phyloP scores from a whole-genome alignment of 2,329 filamentous ascomycete species.

The Paecilomyces formosus region DNA sequence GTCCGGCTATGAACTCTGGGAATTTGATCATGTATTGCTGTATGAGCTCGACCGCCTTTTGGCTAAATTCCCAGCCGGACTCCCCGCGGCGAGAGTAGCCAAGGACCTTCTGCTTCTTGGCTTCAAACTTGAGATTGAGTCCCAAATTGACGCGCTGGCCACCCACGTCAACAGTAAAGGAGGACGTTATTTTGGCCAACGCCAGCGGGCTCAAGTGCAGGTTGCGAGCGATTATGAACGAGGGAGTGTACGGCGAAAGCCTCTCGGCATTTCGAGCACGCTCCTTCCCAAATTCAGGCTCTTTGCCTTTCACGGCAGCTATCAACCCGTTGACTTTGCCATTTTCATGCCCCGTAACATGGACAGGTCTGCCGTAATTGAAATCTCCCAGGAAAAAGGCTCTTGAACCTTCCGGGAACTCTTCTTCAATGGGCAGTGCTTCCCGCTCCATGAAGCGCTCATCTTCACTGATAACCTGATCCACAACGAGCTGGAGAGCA shows the following conservation, averaged over 20 bases:
- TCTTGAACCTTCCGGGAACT: slow-evolving; percentile 74
- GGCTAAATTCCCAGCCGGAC: slow-evolving; percentile 93
- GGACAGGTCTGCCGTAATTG: slow-evolving; percentile 83
- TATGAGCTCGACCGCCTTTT: slow-evolving; percentile 71
- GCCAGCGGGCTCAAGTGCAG: slow-evolving; percentile 77
- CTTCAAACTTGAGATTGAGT: slow-evolving; percentile 94
- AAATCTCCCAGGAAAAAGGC: slow-evolving; percentile 94
- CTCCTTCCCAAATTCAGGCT: slow-evolving; percentile 71
- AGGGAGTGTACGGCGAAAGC: slow-evolving; percentile 70
- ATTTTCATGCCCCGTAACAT: slow-evolving; percentile 65
- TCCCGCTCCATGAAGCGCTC: slow-evolving; percentile 85
- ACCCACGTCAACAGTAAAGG: slow-evolving; percentile 77
- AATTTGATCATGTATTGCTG: slow-evolving; percentile 88
- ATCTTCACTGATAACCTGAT: slow-evolving; percentile 83
- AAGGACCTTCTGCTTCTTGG: slow-evolving; percentile 87
- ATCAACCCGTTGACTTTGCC: slow-evolving; percentile 74
- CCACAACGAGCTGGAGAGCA: slow-evolving; percentile 84
- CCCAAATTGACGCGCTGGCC: slow-evolving; percentile 83
- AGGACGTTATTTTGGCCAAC: slow-evolving; percentile 91
- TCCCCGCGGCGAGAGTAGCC: slow-evolving; percentile 84
- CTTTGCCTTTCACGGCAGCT: slow-evolving; percentile 62
- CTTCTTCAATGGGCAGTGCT: slow-evolving; percentile 82
- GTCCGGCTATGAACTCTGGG: slow-evolving; percentile 87
- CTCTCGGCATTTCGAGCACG: slow-evolving; percentile 66
- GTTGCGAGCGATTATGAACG: slow-evolving; percentile 78